A percentile compares a stretch with the other conserved stretches of the same genome.
Conservation (phyloP, 2,329 filamentous ascomycete species). For the Penicillium rolfsii region DNA sequence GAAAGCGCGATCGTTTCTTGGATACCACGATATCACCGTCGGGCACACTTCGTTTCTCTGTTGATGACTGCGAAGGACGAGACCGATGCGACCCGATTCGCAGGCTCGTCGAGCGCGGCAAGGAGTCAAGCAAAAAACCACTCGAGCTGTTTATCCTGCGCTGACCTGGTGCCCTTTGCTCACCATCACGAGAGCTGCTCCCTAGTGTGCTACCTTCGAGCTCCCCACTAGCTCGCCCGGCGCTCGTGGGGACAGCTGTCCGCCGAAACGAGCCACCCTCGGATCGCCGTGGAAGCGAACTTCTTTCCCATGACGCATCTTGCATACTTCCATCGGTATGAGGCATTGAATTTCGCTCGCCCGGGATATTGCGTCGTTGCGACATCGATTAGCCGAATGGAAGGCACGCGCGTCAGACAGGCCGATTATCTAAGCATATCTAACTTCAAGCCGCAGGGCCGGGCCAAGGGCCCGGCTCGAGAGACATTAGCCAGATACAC, state of each 20-base stretch:
- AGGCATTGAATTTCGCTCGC: constrained; percentile 20
- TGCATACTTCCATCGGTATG: constrained; percentile 17
- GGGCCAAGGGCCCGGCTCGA: no score
- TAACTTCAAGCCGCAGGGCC: not conserved
- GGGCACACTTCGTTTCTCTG: constrained; percentile 47
- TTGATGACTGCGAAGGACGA: constrained; percentile 33
- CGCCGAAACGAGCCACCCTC: constrained; percentile 27
- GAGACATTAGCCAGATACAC: no score
- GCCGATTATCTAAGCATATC: constrained; percentile 16
- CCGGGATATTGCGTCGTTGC: constrained; percentile 25
- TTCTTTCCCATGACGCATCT: constrained; percentile 6
- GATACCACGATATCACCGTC: constrained; percentile 38
- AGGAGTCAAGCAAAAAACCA: constrained; percentile 52
- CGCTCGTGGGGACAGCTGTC: constrained; percentile 30
- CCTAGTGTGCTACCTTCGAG: constrained; percentile 44
- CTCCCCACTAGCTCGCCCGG: constrained; percentile 36
- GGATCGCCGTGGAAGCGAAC: constrained; percentile 15
- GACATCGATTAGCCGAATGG: constrained; percentile 27
- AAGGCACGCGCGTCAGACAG: constrained; percentile 21
- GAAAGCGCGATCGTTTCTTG: constrained; percentile 43
- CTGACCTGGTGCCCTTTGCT: constrained; percentile 30
- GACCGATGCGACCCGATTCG: constrained; percentile 30
- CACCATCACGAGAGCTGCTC: constrained; percentile 41
- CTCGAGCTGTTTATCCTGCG: constrained; percentile 40
- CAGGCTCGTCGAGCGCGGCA: constrained; percentile 34